Base-by-base conservation (phyloP, 306 rosid genomes). In the Casuarina cunninghamiana region DNA sequence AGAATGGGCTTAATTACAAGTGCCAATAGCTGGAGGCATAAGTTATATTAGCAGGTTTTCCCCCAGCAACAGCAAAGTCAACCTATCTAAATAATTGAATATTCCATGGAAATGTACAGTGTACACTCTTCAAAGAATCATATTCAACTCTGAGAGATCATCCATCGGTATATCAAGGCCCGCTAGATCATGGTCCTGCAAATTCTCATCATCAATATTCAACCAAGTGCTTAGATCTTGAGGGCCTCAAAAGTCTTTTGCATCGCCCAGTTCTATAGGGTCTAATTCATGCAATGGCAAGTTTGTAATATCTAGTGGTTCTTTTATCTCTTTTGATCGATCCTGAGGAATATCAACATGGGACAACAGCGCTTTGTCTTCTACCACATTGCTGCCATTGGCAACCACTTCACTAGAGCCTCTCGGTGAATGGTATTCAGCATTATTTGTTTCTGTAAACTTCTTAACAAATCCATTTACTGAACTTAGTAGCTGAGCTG, bases 101-200 rank as follows among this genome's bases (percentile, higher is more conserved):
- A 74, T 75, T 81, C 81, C 81, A 80, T 72, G 79, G 63, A 77
- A 81, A 83, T 90, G 51, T 81, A 76, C 86, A 65, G 81, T 80
- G 43, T 80, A 74, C 78, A 35, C 85, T 73, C 84, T 81, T 88
- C 95, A 94, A 43, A 80, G 63, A 79, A 83, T 17, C 89, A 90
- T 82, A 77, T 71, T 77, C 86, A 93, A 78, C 16, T 84, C 91
- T 58, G 93, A 86, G 75, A 94, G 90, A 79, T 94, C 98, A 73
- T 92, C 98, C 98, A 92, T 89, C 57, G 97, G 98, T 83, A 92
- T 92, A 69, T 85, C 94, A 21, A 89, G 88, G 84, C 96, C 97
- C 55, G 77, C 74, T 1, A 77, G 71, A 79, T 88, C 91, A 73
- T 79, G 77, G 39, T 87, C 98, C 81, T 88, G 90, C 65, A 89